Percentiles rank a stretch among this genome's conserved stretches.
phyloP scores from a whole-genome alignment of 1,139 yeast genomes.

The Debaryomycetaceae sp. region DNA sequence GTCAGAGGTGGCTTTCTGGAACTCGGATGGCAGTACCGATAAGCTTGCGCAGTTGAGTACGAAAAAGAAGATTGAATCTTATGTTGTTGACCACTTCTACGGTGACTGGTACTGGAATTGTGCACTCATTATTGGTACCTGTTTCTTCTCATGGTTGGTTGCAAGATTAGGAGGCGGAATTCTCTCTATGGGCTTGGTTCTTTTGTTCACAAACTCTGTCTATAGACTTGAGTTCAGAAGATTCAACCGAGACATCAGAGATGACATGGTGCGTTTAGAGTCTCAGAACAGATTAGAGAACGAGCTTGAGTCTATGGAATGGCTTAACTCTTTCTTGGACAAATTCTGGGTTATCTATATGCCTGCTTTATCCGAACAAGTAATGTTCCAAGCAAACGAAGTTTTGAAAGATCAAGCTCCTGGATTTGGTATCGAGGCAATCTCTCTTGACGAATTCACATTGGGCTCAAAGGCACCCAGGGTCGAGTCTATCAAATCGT shows the following conservation, averaged over 20 bases:
- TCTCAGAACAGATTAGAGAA: conserved; percentile 60
- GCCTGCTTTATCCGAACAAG: conserved; percentile 82
- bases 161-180: conserved; percentile 58
- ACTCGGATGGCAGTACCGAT: conserved; percentile 17
- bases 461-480: conserved; percentile 79
- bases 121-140: conserved; percentile 61
- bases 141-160: conserved; percentile 65
- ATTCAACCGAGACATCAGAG: conserved; percentile 67
- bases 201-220: conserved; percentile 60
- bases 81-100: conserved; percentile 63
- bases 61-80: conserved; percentile 45
- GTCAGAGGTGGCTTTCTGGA: conserved; percentile 44
- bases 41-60: conserved; percentile 24
- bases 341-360: conserved; percentile 84
- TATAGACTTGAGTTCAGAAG: conserved; percentile 71
- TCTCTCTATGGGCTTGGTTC: conserved; percentile 54
- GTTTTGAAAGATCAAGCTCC: conserved; percentile 70
- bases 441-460: conserved; percentile 72
- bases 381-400: conserved; percentile 62
- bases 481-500: conserved; percentile 66
- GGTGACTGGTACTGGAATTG: conserved; percentile 75
- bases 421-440: conserved; percentile 74
- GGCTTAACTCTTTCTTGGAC: conserved; percentile 73
- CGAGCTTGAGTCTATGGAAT: conserved; percentile 68
- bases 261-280: conserved; percentile 63